Percentiles rank a stretch among this genome's conserved stretches.
Evolutionary conservation across 106 monocot genomes (phyloP).

Genomic region (Amphibolis antarctica): DNA sequence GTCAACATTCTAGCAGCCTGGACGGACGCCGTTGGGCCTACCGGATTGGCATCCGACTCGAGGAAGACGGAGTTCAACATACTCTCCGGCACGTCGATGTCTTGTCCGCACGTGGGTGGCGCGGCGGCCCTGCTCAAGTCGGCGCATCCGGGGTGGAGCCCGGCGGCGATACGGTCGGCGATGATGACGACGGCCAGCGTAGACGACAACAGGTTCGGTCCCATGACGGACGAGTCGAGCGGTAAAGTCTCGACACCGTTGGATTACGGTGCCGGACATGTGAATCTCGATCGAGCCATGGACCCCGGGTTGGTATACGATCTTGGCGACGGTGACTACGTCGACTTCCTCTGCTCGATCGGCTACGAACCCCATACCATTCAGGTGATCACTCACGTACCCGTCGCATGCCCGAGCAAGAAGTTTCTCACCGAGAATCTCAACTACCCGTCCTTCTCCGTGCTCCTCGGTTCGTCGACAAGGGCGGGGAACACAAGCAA

Average conservation of each 20-base stretch:
- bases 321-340: constrained; percentile 47
- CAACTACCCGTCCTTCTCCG: constrained; percentile 84
- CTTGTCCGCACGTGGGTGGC: constrained; percentile 83
- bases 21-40: constrained; percentile 82
- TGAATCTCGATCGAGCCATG: constrained; percentile 59
- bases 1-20: constrained; percentile 95
- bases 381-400: constrained; percentile 63
- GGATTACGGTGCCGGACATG: constrained; percentile 66
- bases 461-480: constrained; percentile 32
- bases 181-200: constrained; percentile 81
- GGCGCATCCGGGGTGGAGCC: constrained; percentile 70
- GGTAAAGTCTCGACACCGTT: constrained; percentile 43
- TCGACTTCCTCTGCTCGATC: constrained; percentile 68
- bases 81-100: constrained; percentile 93
- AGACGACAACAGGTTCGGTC: constrained; percentile 43
- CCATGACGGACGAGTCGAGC: constrained; percentile 57
- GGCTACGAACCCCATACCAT: constrained; percentile 57
- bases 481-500: constrained; percentile 19
- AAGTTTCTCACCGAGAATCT: constrained; percentile 38
- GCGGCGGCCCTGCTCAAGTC: constrained; percentile 89
- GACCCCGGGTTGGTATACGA: constrained; percentile 92
- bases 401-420: constrained; percentile 45
- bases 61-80: constrained; percentile 91
- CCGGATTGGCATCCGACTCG: constrained; percentile 58
- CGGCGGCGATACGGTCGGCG: constrained; percentile 78